A percentile compares a stretch with the other conserved stretches of the same genome.
Conservation (phyloP, 2,329 filamentous ascomycete genomes). For the Ophiostoma quercus region DNA sequence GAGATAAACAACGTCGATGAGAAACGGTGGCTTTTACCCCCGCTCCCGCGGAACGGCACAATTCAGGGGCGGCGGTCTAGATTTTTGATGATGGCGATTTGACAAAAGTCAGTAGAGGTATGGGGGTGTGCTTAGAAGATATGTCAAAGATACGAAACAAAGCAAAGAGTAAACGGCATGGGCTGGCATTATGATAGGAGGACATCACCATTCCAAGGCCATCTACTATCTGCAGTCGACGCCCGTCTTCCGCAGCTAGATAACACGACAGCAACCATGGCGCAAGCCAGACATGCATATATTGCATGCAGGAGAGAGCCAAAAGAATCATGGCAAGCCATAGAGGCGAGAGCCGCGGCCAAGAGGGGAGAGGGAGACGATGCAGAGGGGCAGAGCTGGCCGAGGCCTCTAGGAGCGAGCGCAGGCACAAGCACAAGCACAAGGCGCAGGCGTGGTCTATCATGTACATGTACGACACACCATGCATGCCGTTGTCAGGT, state of each 20-base stretch:
- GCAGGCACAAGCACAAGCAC: not conserved
- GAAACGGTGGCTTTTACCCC: not conserved
- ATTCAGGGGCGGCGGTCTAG: not conserved
- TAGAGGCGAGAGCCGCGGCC: not conserved
- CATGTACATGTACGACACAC: constrained; percentile 4
- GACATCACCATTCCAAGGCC: too few species aligned
- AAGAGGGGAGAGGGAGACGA: not conserved
- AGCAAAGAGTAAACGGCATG: not conserved
- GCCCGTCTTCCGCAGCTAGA: not conserved
- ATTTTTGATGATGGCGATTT: not conserved
- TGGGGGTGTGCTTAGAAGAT: not conserved
- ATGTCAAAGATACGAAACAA: not conserved
- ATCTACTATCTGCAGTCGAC: not conserved
- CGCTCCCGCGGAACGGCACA: not conserved
- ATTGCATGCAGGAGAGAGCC: not conserved
- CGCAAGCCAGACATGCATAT: constrained; percentile 9
- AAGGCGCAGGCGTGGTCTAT: not conserved
- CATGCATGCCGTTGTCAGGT: not conserved
- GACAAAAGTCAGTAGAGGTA: not conserved
- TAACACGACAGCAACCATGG: not conserved
- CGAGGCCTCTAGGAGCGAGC: not conserved
- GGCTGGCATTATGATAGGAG: not conserved
- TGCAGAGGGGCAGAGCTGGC: not conserved
- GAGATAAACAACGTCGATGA: not conserved
- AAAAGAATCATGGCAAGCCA: not conserved